Evolutionary conservation across 306 rosid species (phyloP).

Genomic region (Castanopsis chinensis): DNA sequence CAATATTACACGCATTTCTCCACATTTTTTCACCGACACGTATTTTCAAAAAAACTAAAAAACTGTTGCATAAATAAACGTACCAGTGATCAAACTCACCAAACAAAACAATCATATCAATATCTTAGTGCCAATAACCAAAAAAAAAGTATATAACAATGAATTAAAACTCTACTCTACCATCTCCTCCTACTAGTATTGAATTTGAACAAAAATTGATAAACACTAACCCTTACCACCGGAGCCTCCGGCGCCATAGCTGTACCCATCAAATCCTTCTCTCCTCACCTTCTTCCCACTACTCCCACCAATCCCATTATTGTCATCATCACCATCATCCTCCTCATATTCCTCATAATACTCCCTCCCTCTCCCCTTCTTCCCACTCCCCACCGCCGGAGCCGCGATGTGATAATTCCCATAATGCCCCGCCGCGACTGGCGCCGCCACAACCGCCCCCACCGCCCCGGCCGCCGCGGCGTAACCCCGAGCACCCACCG

Average conservation of each 20-base stretch:
- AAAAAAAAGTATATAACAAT: no score
- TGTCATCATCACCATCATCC: constrained; percentile 69
- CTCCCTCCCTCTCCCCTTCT: constrained; percentile 75
- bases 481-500: constrained; percentile 53
- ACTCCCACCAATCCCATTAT: constrained; percentile 45
- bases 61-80: no score
- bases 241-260: constrained; percentile 58
- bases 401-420: constrained; percentile 40
- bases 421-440: constrained; percentile 35
- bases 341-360: constrained; percentile 77
- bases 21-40: no score
- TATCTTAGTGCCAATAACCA: no score
- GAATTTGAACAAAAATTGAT: neutral
- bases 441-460: constrained; percentile 18
- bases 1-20: no score
- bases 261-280: constrained; percentile 65
- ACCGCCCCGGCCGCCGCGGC: constrained; percentile 14
- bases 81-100: no score
- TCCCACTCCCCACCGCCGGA: constrained; percentile 38
- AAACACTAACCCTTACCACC: constrained; percentile 71
- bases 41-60: no score
- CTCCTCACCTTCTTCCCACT: constrained; percentile 76
- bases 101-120: no score
- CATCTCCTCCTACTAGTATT: no score
- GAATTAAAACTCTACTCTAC: no score